Evolutionary conservation across 2,329 filamentous ascomycete genomes (phyloP).

Genomic region (Stagonosporopsis tanaceti): DNA sequence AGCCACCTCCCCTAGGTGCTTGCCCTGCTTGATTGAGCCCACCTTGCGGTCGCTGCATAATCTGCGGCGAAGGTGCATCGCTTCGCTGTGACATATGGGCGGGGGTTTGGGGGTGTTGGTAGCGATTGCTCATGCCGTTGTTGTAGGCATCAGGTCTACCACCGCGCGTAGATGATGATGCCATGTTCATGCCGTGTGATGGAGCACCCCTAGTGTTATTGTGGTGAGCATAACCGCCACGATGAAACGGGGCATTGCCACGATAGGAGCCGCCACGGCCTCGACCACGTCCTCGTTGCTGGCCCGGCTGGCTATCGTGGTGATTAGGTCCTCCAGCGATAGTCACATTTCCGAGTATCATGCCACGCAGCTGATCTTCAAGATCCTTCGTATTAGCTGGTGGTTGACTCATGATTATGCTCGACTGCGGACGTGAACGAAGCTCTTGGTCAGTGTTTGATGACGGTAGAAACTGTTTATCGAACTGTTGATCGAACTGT

Average conservation of each 20-base stretch:
- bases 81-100: conserved; percentile 12
- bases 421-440: background rate
- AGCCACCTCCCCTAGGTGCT: conserved; percentile 1
- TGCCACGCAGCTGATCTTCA: conserved; percentile 66
- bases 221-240: conserved; percentile 18
- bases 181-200: conserved; percentile 12
- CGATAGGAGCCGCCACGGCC: conserved; percentile 27
- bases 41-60: conserved; percentile 35
- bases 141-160: conserved; percentile 17
- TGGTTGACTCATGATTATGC: conserved; percentile 29
- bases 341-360: conserved; percentile 65
- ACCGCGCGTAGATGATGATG: conserved; percentile 14
- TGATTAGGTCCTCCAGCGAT: conserved; percentile 30
- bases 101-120: conserved; percentile 18
- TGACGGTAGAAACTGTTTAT: background rate
- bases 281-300: conserved; percentile 35
- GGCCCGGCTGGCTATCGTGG: conserved; percentile 25
- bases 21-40: conserved; percentile 16
- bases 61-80: conserved; percentile 18
- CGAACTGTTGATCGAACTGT: background rate
- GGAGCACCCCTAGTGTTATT: conserved; percentile 15
- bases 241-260: conserved; percentile 18
- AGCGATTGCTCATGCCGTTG: conserved; percentile 12
- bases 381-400: conserved; percentile 26
- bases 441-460: background rate